phyloP scores from a whole-genome alignment of 2,329 filamentous ascomycete genomes.

The Emmonsiellopsis sp. region DNA sequence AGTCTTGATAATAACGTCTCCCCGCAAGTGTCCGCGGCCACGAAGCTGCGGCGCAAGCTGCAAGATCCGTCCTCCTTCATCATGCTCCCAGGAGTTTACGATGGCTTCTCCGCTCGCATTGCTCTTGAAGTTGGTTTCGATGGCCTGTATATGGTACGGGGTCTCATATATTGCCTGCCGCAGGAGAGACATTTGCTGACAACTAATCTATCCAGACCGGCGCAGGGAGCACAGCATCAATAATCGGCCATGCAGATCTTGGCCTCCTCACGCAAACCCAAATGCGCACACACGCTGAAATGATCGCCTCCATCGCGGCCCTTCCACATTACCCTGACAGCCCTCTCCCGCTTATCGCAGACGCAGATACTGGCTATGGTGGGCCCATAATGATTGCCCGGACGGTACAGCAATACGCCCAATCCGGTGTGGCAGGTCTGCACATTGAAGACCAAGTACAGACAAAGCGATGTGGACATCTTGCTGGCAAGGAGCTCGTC shows the following conservation, averaged over 20 bases:
- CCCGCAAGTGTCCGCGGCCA: conserved; percentile 13
- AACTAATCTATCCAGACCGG: conserved; percentile 34
- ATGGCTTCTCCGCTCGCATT: conserved; percentile 42
- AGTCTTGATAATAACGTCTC: not conserved
- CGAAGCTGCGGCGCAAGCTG: conserved; percentile 25
- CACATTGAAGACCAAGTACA: conserved; percentile 51
- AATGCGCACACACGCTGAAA: conserved; percentile 46
- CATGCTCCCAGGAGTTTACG: conserved; percentile 42
- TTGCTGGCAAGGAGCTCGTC: conserved; percentile 32
- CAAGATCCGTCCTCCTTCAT: conserved; percentile 30
- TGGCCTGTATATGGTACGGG: conserved; percentile 43
- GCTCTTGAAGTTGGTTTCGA: conserved; percentile 42
- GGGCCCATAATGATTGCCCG: conserved; percentile 42
- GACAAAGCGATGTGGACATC: conserved; percentile 34
- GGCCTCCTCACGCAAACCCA: conserved; percentile 44
- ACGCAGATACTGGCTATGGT: conserved; percentile 48
- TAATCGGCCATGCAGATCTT: conserved; percentile 42
- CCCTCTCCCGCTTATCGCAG: conserved; percentile 43
- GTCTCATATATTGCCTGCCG: conserved; percentile 37
- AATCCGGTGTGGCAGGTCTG: conserved; percentile 46
- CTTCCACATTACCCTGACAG: conserved; percentile 22
- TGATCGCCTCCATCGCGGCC: conserved; percentile 39
- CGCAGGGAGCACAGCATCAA: conserved; percentile 41
- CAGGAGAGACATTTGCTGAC: conserved; percentile 26
- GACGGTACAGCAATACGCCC: conserved; percentile 42